Conservation (phyloP, 768 basidiomycete species). For the Tephrocybe sp. region DNA sequence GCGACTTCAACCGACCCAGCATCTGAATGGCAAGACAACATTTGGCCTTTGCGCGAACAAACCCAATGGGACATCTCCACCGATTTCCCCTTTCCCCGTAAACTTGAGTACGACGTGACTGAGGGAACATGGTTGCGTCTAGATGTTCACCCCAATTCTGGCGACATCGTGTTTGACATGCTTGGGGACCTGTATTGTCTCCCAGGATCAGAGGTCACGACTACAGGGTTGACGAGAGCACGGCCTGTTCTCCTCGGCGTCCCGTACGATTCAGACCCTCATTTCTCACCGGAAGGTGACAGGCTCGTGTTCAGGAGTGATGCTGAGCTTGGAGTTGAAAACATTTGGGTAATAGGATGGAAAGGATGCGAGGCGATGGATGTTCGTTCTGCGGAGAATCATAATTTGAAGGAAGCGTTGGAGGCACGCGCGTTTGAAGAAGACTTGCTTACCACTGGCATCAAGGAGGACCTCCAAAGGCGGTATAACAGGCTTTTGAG, state of each 20-base stretch:
- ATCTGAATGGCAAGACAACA: constrained; percentile 44
- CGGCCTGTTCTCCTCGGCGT: constrained; percentile 60
- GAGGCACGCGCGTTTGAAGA: constrained; percentile 39
- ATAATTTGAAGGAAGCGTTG: constrained; percentile 33
- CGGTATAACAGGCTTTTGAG: constrained; percentile 46
- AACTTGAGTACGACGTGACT: constrained; percentile 61
- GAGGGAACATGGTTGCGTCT: constrained; percentile 78
- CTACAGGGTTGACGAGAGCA: constrained; percentile 34
- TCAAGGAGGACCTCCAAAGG: constrained; percentile 47
- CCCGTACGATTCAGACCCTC: constrained; percentile 70
- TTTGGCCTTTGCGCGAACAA: constrained; percentile 61
- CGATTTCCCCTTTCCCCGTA: constrained; percentile 67
- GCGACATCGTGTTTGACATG: constrained; percentile 76
- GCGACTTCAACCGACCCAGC: constrained; percentile 26
- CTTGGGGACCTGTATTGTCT: constrained; percentile 73
- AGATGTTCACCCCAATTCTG: constrained; percentile 66
- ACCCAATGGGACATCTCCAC: constrained; percentile 76
- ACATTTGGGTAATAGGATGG: constrained; percentile 72
- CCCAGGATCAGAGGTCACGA: constrained; percentile 35
- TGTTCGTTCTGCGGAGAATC: constrained; percentile 33
- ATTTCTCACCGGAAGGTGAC: constrained; percentile 67
- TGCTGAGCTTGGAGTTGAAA: constrained; percentile 69
- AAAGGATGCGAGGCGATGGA: constrained; percentile 62
- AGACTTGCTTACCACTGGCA: constrained; percentile 42
- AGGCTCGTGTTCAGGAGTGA: constrained; percentile 69